A percentile compares a stretch with the other conserved stretches of the same genome.
Conservation (phyloP, 2,329 filamentous ascomycete species). For the Xylariomycetidae sp. region DNA sequence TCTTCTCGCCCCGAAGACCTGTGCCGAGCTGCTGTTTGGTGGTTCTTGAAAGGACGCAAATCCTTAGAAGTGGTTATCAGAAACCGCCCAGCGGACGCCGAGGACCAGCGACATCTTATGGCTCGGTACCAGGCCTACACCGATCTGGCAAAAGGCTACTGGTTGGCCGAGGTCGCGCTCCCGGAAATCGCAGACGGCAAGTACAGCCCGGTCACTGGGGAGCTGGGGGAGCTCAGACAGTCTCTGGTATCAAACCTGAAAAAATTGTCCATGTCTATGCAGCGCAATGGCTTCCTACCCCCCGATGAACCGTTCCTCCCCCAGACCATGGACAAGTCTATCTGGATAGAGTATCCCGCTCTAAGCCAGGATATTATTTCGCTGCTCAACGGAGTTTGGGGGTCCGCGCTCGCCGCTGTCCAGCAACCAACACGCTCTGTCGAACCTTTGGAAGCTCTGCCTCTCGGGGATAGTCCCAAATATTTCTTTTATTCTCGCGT, state of each 20-base stretch:
- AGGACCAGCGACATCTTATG: conserved; percentile 49
- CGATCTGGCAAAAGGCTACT: conserved; percentile 79
- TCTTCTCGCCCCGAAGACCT: conserved; percentile 61
- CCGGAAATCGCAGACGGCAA: conserved; percentile 42
- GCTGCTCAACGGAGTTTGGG: conserved; percentile 59
- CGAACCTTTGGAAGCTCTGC: conserved; percentile 62
- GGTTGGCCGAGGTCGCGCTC: conserved; percentile 59
- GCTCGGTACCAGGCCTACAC: conserved; percentile 72
- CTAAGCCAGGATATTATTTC: conserved; percentile 66
- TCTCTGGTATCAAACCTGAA: conserved; percentile 59
- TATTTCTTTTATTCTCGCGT: conserved; percentile 77
- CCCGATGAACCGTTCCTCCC: conserved; percentile 63
- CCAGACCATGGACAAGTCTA: conserved; percentile 70
- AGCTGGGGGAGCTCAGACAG: conserved; percentile 48
- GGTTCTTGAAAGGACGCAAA: conserved; percentile 78
- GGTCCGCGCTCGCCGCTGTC: conserved; percentile 41
- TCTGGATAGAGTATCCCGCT: conserved; percentile 74
- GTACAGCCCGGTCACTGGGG: conserved; percentile 35
- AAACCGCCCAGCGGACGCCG: conserved; percentile 50
- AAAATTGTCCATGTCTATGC: conserved; percentile 76
- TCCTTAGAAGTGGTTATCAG: conserved; percentile 68
- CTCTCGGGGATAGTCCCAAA: conserved; percentile 66
- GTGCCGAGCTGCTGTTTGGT: conserved; percentile 73
- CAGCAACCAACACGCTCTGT: conserved; percentile 41
- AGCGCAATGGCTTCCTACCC: conserved; percentile 72